These are phyloP conservation scores for Hyphopichia buzzinii DNA, from an alignment of 1,139 yeast genomes.

Conservation along the genomic window DNA sequence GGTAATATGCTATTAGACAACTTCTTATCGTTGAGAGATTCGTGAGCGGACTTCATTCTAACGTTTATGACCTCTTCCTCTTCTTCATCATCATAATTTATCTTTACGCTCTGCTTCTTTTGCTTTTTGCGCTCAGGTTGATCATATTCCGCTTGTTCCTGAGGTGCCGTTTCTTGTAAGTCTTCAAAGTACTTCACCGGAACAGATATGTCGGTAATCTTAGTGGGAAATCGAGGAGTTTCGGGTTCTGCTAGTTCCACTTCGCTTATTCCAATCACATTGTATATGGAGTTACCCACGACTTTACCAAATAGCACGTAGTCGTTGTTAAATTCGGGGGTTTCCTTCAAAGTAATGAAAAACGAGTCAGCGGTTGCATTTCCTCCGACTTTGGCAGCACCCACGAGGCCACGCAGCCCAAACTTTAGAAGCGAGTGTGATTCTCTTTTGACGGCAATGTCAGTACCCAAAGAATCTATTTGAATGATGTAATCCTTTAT, in stretches of 20 bases:
- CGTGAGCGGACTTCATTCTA: conserved; percentile 53
- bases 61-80: conserved; percentile 30
- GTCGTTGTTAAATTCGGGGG: conserved; percentile 44
- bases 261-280: conserved; percentile 50
- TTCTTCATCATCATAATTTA: conserved; percentile 29
- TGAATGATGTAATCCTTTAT: conserved; percentile 38
- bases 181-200: conserved; percentile 52
- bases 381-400: conserved; percentile 37
- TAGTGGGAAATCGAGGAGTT: conserved; percentile 52
- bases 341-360: conserved; percentile 51
- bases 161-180: conserved; percentile 8
- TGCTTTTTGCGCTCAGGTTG: conserved; percentile 17
- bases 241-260: conserved; percentile 45
- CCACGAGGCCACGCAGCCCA: conserved; percentile 55
- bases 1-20: conserved; percentile 8
- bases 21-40: conserved; percentile 27
- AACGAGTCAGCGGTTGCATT: conserved; percentile 42
- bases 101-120: conserved; percentile 16
- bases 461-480: conserved; percentile 6
- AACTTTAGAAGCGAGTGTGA: conserved; percentile 54
- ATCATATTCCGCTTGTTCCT: conserved; percentile 11
- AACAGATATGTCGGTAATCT: conserved; percentile 40
- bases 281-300: conserved; percentile 57
- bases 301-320: conserved; percentile 63
- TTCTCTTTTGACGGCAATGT: conserved; percentile 39